Evolutionary conservation across 495 filamentous ascomycete species (phyloP).

Genomic region (Penicillium subrubescens): DNA sequence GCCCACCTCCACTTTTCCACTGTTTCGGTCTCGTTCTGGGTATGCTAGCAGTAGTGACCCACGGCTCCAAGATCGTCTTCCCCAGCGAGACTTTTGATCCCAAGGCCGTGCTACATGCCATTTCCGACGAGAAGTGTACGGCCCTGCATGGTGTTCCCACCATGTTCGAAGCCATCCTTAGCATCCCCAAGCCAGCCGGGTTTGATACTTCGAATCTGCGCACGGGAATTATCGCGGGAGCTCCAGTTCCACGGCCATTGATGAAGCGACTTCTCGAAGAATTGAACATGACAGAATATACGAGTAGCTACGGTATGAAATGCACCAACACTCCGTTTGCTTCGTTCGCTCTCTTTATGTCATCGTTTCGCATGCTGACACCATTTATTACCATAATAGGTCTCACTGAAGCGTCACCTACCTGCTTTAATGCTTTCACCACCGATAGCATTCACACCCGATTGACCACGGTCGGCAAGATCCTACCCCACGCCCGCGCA

Average conservation of each 20-base stretch:
- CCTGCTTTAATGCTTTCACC: conserved; percentile 71
- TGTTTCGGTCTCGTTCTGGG: conserved; percentile 75
- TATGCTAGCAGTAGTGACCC: conserved; percentile 65
- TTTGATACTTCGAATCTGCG: conserved; percentile 54
- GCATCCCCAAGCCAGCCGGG: conserved; percentile 48
- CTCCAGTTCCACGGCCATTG: conserved; percentile 63
- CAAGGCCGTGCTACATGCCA: conserved; percentile 56
- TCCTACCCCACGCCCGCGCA: conserved; percentile 67
- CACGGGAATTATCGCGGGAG: conserved; percentile 70
- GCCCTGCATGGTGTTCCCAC: conserved; percentile 72
- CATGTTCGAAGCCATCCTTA: conserved; percentile 69
- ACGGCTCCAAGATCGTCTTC: conserved; percentile 68
- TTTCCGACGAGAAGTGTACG: conserved; percentile 66
- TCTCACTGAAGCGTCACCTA: conserved; percentile 71
- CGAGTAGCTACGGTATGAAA: conserved; percentile 60
- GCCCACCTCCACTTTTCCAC: conserved; percentile 72
- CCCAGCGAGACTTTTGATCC: conserved; percentile 67
- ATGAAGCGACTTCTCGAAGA: conserved; percentile 63
- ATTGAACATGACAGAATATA: conserved; percentile 69
- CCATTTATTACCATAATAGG: conserved; percentile 24
- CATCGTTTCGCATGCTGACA: not conserved
- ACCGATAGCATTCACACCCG: conserved; percentile 61
- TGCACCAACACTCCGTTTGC: not conserved
- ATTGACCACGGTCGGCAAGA: conserved; percentile 64
- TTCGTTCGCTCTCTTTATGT: not conserved